Percentiles rank a stretch among this genome's conserved stretches.
Evolutionary conservation across 192 early-diverging fungal species (phyloP).

Genomic region (Funneliformis mosseae): DNA sequence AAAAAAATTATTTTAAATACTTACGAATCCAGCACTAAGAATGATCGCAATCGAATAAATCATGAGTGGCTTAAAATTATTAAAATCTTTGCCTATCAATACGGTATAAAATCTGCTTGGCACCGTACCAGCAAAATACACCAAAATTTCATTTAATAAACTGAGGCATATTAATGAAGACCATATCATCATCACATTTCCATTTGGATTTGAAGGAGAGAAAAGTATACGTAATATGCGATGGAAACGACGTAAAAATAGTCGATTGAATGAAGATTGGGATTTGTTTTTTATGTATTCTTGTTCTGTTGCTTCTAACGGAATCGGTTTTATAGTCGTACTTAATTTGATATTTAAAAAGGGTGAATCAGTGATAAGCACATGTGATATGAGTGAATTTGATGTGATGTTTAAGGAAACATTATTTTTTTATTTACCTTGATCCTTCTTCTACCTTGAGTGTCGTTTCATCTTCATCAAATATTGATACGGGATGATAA

Average conservation of each 20-base stretch:
- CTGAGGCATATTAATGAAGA: slow-evolving; percentile 45
- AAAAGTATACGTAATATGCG: slow-evolving; percentile 14
- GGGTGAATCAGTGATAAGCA: too few relatives aligned
- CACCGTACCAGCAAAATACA: slow-evolving; percentile 72
- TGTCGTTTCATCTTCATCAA: background rate
- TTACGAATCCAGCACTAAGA: slow-evolving; percentile 59
- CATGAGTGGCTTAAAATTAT: slow-evolving; percentile 63
- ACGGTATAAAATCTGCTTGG: slow-evolving; percentile 77
- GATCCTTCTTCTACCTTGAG: background rate
- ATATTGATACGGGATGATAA: background rate
- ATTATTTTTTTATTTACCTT: background rate
- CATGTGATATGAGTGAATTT: background rate
- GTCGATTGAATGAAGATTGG: slow-evolving; percentile 22
- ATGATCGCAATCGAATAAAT: slow-evolving; percentile 57
- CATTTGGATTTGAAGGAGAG: slow-evolving; percentile 19
- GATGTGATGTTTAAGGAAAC: background rate
- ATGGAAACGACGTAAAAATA: slow-evolving; percentile 18
- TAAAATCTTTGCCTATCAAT: slow-evolving; percentile 63
- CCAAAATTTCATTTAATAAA: slow-evolving; percentile 50
- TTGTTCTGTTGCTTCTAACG: background rate
- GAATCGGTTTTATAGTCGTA: background rate
- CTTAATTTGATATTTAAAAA: background rate
- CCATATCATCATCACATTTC: slow-evolving; percentile 49
- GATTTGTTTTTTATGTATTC: background rate
- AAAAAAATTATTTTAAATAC: slow-evolving; percentile 1